A percentile compares a stretch with the other conserved stretches of the same genome.
Conservation (phyloP, 208 protist species). For the Trypanosoma grayi region DNA sequence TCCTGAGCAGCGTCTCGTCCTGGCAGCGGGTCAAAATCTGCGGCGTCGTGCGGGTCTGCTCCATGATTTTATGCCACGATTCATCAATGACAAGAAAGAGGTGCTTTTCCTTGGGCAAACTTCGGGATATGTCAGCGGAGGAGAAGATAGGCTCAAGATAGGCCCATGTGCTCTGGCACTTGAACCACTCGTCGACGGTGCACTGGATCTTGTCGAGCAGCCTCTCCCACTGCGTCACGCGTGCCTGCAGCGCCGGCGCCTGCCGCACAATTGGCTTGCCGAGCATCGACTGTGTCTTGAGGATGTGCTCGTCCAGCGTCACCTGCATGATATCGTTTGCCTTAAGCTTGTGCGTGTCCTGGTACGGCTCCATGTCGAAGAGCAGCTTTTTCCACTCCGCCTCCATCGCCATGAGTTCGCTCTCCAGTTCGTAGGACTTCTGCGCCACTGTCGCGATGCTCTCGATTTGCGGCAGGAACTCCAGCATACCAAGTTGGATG, state of each 20-base stretch:
- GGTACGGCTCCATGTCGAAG: constrained; percentile 93
- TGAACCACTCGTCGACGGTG: constrained; percentile 96
- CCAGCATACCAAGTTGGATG: constrained; percentile 84
- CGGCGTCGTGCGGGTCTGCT: constrained; percentile 76
- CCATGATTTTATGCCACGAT: constrained; percentile 94
- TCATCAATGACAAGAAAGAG: constrained; percentile 93
- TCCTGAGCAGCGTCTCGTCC: constrained; percentile 91
- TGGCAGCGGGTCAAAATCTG: constrained; percentile 88
- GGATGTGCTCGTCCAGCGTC: constrained; percentile 95
- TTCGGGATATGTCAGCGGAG: constrained; percentile 95
- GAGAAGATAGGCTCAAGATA: constrained; percentile 97
- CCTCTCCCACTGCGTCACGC: constrained; percentile 90
- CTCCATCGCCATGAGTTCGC: constrained; percentile 92
- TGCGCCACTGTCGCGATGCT: constrained; percentile 82
- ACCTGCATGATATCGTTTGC: constrained; percentile 92
- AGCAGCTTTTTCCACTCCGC: constrained; percentile 92
- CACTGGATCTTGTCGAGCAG: constrained; percentile 92
- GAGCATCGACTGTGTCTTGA: constrained; percentile 96
- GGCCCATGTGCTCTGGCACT: constrained; percentile 94
- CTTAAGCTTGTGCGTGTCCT: constrained; percentile 93
- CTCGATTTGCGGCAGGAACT: constrained; percentile 82
- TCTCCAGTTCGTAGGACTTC: constrained; percentile 91
- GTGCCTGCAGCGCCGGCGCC: constrained; percentile 85
- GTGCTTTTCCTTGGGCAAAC: constrained; percentile 95
- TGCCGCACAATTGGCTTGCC: constrained; percentile 91